Percentiles rank a stretch among this genome's conserved stretches.
These are phyloP conservation scores for Suhomyces emberorum DNA, from an alignment of 805 yeast species.

Conservation along the genomic window DNA sequence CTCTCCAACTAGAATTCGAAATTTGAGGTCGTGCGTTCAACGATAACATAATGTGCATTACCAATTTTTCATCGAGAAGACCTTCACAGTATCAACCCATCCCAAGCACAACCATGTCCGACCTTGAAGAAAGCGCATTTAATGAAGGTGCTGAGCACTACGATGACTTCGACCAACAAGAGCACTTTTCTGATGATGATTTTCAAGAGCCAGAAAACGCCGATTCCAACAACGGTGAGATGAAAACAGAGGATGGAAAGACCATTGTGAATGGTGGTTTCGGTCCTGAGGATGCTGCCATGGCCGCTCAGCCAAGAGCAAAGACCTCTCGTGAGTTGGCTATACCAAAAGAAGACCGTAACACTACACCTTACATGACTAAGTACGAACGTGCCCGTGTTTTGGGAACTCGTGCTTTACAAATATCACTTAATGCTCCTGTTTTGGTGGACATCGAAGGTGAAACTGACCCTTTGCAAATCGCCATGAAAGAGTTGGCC, in stretches of 20 bases:
- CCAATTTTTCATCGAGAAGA: conserved; percentile 1
- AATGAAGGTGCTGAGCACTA: conserved; percentile 67
- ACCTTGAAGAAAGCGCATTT: conserved; percentile 47
- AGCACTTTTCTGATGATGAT: conserved; percentile 75
- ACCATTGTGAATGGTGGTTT: conserved; percentile 68
- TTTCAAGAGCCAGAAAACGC: conserved; percentile 36
- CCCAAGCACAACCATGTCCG: conserved; percentile 39
- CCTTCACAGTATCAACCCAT: neutral
- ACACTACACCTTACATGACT: conserved; percentile 98
- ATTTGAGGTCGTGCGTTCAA: conserved; percentile 2
- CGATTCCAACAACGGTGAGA: conserved; percentile 29
- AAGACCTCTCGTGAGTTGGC: conserved; percentile 78
- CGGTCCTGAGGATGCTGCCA: conserved; percentile 51
- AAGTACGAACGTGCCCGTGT: conserved; percentile 98
- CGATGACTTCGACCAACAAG: conserved; percentile 80
- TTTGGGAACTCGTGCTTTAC: conserved; percentile 95
- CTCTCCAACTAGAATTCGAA: no score
- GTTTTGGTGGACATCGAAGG: conserved; percentile 97
- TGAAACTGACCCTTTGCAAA: conserved; percentile 97
- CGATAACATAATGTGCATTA: neutral
- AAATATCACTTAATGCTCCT: conserved; percentile 97
- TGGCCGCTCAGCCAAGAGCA: conserved; percentile 33
- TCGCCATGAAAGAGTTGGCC: conserved; percentile 93
- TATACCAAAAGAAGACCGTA: conserved; percentile 81
- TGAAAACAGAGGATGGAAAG: conserved; percentile 64